Evolutionary conservation across 331 rosid species (phyloP).

Genomic region (Quercus tomentella): DNA sequence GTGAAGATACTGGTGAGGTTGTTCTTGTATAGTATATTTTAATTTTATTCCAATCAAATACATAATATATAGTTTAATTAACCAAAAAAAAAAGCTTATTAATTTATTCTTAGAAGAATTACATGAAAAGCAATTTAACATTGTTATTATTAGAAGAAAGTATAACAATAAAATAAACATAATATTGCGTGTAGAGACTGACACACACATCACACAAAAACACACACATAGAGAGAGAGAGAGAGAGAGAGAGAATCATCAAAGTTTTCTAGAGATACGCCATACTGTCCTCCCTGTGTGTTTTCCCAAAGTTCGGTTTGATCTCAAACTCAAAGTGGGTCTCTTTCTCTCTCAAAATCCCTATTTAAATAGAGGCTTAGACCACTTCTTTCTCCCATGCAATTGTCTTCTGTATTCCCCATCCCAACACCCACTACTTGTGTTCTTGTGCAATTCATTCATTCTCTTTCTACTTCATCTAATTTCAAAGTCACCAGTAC

Average conservation of each 20-base stretch:
- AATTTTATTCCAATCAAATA: background rate
- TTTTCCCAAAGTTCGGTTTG: background rate
- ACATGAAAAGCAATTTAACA: background rate
- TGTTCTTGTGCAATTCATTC: conserved; percentile 1
- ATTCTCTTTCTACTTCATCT: background rate
- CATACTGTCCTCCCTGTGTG: background rate
- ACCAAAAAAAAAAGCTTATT: background rate
- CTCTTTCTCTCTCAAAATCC: background rate
- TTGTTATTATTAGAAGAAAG: background rate
- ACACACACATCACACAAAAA: background rate
- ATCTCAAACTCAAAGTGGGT: background rate
- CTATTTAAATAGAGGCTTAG: conserved; percentile 34
- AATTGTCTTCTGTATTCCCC: conserved; percentile 22
- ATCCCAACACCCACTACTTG: conserved; percentile 29
- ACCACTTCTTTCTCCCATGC: conserved; percentile 45
- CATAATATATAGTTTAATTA: too few relatives aligned
- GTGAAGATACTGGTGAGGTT: background rate
- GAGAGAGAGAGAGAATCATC: background rate
- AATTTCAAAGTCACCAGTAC: background rate
- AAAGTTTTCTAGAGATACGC: background rate
- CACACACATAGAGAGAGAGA: background rate
- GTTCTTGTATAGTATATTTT: background rate
- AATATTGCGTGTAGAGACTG: conserved; percentile 39
- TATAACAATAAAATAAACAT: conserved; percentile 20
- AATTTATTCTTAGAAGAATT: background rate